Evolutionary conservation across 2,329 filamentous ascomycete species (phyloP).

Genomic region (Neocucurbitaria cava): DNA sequence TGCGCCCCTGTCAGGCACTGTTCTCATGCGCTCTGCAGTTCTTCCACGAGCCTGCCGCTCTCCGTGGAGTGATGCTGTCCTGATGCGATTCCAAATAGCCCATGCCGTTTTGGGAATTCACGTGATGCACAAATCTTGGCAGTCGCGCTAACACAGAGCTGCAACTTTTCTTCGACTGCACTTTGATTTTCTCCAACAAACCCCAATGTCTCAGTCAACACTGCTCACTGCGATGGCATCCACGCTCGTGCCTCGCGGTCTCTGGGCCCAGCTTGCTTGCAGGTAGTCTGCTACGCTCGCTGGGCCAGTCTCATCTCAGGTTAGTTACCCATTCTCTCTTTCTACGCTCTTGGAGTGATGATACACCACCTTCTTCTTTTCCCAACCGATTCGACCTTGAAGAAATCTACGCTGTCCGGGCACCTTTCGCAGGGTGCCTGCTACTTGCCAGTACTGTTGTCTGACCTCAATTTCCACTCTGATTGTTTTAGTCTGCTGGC

Average conservation of each 20-base stretch:
- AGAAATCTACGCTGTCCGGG: slow-evolving; percentile 73
- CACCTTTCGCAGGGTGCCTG: slow-evolving; percentile 69
- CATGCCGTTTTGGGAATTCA: slow-evolving; percentile 9
- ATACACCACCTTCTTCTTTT: slow-evolving; percentile 84
- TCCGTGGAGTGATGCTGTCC: not conserved
- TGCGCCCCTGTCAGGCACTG: not conserved
- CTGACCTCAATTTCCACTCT: slow-evolving; percentile 62
- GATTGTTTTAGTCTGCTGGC: not conserved
- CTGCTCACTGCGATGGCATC: slow-evolving; percentile 12
- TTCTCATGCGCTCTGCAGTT: not conserved
- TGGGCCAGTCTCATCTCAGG: slow-evolving; percentile 8
- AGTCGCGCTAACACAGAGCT: slow-evolving; percentile 18
- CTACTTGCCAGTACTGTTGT: slow-evolving; percentile 92
- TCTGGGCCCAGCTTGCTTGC: slow-evolving; percentile 12
- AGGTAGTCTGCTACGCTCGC: not conserved
- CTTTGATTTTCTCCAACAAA: slow-evolving; percentile 15
- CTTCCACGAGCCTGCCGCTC: not conserved
- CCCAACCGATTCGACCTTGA: slow-evolving; percentile 89
- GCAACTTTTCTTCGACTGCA: slow-evolving; percentile 29
- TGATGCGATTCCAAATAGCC: slow-evolving; percentile 17
- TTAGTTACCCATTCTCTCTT: slow-evolving; percentile 24
- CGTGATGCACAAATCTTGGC: slow-evolving; percentile 15
- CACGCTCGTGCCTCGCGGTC: not conserved
- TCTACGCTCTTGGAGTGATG: slow-evolving; percentile 65
- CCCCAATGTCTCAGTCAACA: slow-evolving; percentile 10